Percentiles rank a stretch among this genome's conserved stretches.
Conservation (phyloP, 805 yeast genomes). For the Candida maesae region DNA sequence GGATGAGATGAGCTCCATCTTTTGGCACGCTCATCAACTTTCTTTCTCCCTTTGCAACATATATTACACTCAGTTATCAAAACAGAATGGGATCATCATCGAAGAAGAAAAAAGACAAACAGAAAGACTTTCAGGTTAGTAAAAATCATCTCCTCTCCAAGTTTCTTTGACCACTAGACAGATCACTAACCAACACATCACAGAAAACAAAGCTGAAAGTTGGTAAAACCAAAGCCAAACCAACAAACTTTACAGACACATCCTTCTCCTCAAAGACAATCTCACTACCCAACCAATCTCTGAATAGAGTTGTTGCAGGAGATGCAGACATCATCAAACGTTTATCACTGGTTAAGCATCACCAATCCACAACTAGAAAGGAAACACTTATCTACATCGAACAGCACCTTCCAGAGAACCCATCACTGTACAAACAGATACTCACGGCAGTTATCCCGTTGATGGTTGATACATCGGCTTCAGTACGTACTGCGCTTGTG, state of each 20-base stretch:
- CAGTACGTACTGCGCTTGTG: constrained; percentile 58
- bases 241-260: constrained; percentile 79
- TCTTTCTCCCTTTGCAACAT: too few relatives aligned
- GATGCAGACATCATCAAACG: constrained; percentile 54
- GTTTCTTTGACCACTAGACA: too few relatives aligned
- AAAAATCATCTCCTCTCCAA: neutral
- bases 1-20: neutral
- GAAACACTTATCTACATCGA: constrained; percentile 60
- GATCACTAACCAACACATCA: neutral
- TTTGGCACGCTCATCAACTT: too few relatives aligned
- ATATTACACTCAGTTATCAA: too few relatives aligned
- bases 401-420: constrained; percentile 47
- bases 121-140: constrained; percentile 20
- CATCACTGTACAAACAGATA: constrained; percentile 53
- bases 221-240: constrained; percentile 73
- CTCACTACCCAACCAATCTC: constrained; percentile 37
- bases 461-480: constrained; percentile 51
- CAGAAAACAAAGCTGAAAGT: constrained; percentile 76
- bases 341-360: constrained; percentile 70
- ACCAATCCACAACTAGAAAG: constrained; percentile 63
- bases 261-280: constrained; percentile 69
- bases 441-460: constrained; percentile 57
- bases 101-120: constrained; percentile 37
- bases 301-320: constrained; percentile 20
- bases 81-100: constrained; percentile 30